Percentiles rank a stretch among this genome's conserved stretches.
phyloP scores from a whole-genome alignment of 2,329 filamentous ascomycete species.

The Cytospora piceae region DNA sequence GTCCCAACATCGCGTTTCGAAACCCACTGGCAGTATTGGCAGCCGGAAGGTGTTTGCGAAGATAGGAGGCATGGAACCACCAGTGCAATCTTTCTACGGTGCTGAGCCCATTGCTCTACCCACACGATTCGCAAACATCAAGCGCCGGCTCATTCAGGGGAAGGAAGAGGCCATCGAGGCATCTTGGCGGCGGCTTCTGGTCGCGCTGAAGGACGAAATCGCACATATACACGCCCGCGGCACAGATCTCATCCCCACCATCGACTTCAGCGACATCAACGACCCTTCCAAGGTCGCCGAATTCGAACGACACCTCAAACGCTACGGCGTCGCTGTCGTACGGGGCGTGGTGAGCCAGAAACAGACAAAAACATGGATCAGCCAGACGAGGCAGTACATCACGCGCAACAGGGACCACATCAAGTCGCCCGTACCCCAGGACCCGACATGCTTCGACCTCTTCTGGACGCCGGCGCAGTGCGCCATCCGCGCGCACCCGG shows the following conservation, averaged over 20 bases:
- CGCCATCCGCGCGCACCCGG: constrained; percentile 67
- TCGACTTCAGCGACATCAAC: constrained; percentile 57
- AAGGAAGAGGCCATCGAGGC: constrained; percentile 58
- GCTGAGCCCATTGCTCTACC: constrained; percentile 61
- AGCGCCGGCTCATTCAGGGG: constrained; percentile 57
- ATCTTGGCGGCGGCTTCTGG: constrained; percentile 59
- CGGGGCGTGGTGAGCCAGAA: constrained; percentile 63
- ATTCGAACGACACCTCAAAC: constrained; percentile 61
- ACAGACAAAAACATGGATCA: constrained; percentile 62
- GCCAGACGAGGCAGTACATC: constrained; percentile 63
- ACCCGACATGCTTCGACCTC: constrained; percentile 72
- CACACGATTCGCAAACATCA: constrained; percentile 60
- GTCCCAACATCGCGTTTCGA: constrained; percentile 28
- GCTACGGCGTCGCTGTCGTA: constrained; percentile 68
- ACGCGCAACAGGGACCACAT: constrained; percentile 50
- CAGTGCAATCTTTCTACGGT: constrained; percentile 61
- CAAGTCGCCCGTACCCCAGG: constrained; percentile 61
- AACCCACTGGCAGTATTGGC: constrained; percentile 27
- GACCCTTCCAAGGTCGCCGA: constrained; percentile 52
- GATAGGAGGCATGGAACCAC: constrained; percentile 48
- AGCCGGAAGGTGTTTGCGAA: constrained; percentile 35
- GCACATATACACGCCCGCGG: constrained; percentile 56
- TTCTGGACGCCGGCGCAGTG: constrained; percentile 75
- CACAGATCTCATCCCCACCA: constrained; percentile 57
- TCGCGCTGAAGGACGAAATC: constrained; percentile 55